Percentiles rank a stretch among this genome's conserved stretches.
Evolutionary conservation across 768 basidiomycete species (phyloP).

Genomic region (Trametes maxima): DNA sequence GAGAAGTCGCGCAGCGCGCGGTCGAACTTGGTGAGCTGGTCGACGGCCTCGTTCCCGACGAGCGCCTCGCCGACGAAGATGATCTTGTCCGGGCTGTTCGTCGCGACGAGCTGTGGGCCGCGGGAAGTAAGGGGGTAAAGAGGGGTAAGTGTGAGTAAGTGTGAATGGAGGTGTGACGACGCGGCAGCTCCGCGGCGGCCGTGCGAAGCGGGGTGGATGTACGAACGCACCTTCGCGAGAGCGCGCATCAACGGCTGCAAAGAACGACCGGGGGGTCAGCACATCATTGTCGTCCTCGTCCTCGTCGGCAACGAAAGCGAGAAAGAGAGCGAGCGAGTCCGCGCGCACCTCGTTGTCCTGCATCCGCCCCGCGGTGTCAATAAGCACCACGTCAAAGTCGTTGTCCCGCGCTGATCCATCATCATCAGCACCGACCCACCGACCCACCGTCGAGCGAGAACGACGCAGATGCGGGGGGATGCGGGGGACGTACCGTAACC

Average conservation of each 20-base stretch:
- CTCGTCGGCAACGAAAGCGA: no score
- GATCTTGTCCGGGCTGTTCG: conserved; percentile 96
- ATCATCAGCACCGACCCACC: no score
- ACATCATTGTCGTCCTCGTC: not conserved
- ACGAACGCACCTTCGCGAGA: conserved; percentile 75
- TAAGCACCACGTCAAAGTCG: conserved; percentile 93
- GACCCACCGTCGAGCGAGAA: not conserved
- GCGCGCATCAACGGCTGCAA: conserved; percentile 92
- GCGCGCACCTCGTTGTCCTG: conserved; percentile 91
- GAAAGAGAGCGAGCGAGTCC: not conserved
- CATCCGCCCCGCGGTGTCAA: conserved; percentile 99
- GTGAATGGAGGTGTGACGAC: not conserved
- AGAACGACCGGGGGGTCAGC: not conserved
- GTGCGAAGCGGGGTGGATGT: not conserved
- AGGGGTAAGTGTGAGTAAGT: no score
- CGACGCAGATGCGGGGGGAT: not conserved
- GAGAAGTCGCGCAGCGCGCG: conserved; percentile 93
- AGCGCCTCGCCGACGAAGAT: conserved; percentile 98
- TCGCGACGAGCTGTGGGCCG: conserved; percentile 71
- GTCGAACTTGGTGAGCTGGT: conserved; percentile 97
- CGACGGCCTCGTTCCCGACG: conserved; percentile 98
- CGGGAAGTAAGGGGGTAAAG: no score
- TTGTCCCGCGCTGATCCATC: conserved; percentile 71
- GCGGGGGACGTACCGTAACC: conserved; percentile 62
- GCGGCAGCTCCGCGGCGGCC: not conserved